Base-by-base conservation (phyloP, 495 filamentous ascomycete species). In the Jackrogersella minutella region DNA sequence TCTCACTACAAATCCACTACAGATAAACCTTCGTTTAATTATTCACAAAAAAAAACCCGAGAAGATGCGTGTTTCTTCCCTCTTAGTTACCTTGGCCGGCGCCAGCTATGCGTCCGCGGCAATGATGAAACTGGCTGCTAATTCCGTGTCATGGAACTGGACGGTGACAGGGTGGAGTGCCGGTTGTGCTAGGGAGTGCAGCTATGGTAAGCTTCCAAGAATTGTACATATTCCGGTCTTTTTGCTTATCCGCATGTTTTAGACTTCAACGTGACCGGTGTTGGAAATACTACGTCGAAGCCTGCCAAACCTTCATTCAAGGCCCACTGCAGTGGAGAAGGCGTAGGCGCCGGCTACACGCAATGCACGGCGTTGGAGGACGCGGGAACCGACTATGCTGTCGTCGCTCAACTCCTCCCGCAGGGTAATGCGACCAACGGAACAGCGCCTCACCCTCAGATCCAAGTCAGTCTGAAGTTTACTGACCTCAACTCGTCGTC, bases 241-340 rank as follows among this genome's bases (percentile, higher is more conserved):
- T 8, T 59, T 41, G 22, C 57, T 66, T 11, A 65, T 41, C 30
- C 13, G 19, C n/a, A 41, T 39, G 10, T 33, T 57, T 9, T 22
- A 74, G 72, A 70, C 33, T 74, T 74, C 67, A 70, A 70, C 43
- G 41, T 74, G 14, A 64, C 70, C 16, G 72, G 66, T 6, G 28
- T 46, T 33, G 66, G 40, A 5, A 67, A 73, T 55, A 10, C 36
- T 14, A 65, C 58, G 5, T 49, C 49, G 21, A 66, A 49, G 36
- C 72, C 72, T 9, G 22, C 64, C 1, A 68, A 26, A 11, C 72
- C 72, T 11, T 64, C 70, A 1, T 74, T 74, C 62, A 69, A 71
- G 43, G 72, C 72, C 13, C 50, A 66, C 40, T 74, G 72, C 31
- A 51, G 47, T 13, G 72, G 72, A 56, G n/a, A 59, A n/a, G 67